Evolutionary conservation across 257 asterid genomes (phyloP), one percentile per base, ranked within the genome.

Genomic region (Asclepias syriaca): DNA sequence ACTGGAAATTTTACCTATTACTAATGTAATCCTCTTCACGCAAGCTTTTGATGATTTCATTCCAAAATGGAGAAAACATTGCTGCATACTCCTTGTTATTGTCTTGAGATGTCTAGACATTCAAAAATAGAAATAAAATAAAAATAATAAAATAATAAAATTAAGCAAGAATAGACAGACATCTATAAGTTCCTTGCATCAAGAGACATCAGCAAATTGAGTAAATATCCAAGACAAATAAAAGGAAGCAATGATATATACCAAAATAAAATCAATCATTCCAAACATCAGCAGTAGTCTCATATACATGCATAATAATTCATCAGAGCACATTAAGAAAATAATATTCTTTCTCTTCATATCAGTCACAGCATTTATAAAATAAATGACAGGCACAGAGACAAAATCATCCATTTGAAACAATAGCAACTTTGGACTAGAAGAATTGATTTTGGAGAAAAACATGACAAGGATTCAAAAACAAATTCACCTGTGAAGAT

Each of bases 1-100:
- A 16, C 67, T 34, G 59, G 12, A 61, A 39, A 29, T 78, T 71
- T 40, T 80, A 91, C 99, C 99, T 84, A 81, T 92, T 86, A 83
- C 99, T 92, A 40, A 95, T 76, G 76, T 87, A 95, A 82, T 95
- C 99, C 86, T 95, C 99, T 80, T 95, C 99, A 60, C 99, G 93
- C 87, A 95, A 82, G 76, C 96, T 85, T 83, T 88, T 92, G 85
- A 95, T 86, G 57, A 95, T 92, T 71, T 90, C 99, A 81, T 95
- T 95, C 99, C 99, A 95, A 80, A 92, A 95, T 65, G 98, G 99
- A 74, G 98, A 86, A 82, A 95, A 95, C 59, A 84, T 82, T 63
- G 98, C 93, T 53, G 99, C 97, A 81, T 79, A 49, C 75, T 83
- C 80, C 85, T 92, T 91, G 88, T 82, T 88, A 71, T 81, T 82